Evolutionary conservation across 2,329 filamentous ascomycete species (phyloP).

Genomic region (Nannizziopsis arthrosporioides): DNA sequence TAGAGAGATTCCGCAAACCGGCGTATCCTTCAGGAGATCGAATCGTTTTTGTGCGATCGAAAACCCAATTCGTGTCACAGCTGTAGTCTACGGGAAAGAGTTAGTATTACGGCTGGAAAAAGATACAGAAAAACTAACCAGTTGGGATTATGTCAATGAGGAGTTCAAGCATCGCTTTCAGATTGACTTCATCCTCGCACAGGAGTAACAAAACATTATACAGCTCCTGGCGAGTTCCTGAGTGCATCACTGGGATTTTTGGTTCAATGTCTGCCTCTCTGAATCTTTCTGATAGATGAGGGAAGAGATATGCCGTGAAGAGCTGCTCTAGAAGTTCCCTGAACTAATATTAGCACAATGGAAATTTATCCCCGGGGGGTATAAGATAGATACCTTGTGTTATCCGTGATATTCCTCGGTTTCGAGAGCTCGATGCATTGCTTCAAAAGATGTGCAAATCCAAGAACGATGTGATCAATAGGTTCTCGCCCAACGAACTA

Average conservation of each 20-base stretch:
- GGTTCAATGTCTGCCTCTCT: constrained; percentile 22
- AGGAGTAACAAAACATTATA: constrained; percentile 50
- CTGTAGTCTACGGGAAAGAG: constrained; percentile 41
- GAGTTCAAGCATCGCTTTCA: constrained; percentile 42
- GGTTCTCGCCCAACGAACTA: constrained; percentile 38
- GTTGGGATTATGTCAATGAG: constrained; percentile 43
- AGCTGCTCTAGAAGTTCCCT: constrained; percentile 41
- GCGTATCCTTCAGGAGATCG: constrained; percentile 68
- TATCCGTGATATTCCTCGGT: constrained; percentile 22
- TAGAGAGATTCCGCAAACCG: constrained; percentile 84
- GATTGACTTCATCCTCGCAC: constrained; percentile 41
- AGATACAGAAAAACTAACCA: constrained; percentile 27
- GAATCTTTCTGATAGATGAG: constrained; percentile 35
- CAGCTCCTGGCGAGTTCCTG: constrained; percentile 46
- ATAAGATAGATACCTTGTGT: constrained; percentile 24
- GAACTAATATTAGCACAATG: not conserved
- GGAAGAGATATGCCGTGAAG: constrained; percentile 57
- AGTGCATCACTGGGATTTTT: constrained; percentile 42
- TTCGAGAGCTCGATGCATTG: constrained; percentile 32
- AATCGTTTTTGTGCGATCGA: constrained; percentile 57
- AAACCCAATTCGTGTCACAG: constrained; percentile 49
- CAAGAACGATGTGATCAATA: constrained; percentile 33
- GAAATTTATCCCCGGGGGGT: no score
- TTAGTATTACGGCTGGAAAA: constrained; percentile 18
- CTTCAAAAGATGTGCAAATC: constrained; percentile 35